Evolutionary conservation across 768 basidiomycete genomes (phyloP).

Genomic region (Cubamyces sp.): DNA sequence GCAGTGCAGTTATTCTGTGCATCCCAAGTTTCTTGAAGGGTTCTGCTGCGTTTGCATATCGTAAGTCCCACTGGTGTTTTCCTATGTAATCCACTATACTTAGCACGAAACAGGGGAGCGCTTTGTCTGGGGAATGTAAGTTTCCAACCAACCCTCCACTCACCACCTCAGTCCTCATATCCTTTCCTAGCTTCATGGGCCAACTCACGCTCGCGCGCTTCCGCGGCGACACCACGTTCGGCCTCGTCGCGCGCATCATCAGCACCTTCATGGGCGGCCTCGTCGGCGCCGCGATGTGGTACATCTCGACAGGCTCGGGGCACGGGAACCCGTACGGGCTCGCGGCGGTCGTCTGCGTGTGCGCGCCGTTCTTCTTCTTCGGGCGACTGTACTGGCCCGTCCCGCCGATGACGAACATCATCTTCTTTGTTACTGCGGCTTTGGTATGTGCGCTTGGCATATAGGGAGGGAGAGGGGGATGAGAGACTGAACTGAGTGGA

Average conservation of each 20-base stretch:
- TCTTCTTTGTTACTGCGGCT: conserved; percentile 64
- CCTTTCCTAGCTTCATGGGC: conserved; percentile 62
- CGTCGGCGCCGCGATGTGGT: conserved; percentile 71
- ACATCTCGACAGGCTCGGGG: conserved; percentile 62
- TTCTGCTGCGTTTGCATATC: conserved; percentile 60
- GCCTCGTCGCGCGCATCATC: conserved; percentile 58
- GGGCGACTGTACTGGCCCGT: conserved; percentile 76
- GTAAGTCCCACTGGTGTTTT: conserved; percentile 40
- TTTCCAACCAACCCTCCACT: neutral
- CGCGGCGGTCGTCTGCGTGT: conserved; percentile 66
- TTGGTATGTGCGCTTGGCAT: conserved; percentile 48
- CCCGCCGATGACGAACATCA: conserved; percentile 70
- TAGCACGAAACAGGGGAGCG: conserved; percentile 50
- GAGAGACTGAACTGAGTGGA: neutral
- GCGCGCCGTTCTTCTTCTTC: conserved; percentile 74
- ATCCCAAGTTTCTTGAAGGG: conserved; percentile 61
- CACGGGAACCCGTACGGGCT: conserved; percentile 70
- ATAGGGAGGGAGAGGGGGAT: neutral
- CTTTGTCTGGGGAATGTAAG: conserved; percentile 75
- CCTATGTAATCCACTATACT: neutral
- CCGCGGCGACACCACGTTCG: conserved; percentile 75
- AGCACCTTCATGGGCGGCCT: conserved; percentile 70
- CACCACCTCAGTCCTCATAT: neutral
- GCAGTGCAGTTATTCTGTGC: conserved; percentile 52
- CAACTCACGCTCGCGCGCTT: conserved; percentile 74